Percentiles rank a stretch among this genome's conserved stretches.
These are phyloP conservation scores for Leptoxyphium fumago DNA, from an alignment of 2,329 filamentous ascomycete genomes.

Conservation along the genomic window DNA sequence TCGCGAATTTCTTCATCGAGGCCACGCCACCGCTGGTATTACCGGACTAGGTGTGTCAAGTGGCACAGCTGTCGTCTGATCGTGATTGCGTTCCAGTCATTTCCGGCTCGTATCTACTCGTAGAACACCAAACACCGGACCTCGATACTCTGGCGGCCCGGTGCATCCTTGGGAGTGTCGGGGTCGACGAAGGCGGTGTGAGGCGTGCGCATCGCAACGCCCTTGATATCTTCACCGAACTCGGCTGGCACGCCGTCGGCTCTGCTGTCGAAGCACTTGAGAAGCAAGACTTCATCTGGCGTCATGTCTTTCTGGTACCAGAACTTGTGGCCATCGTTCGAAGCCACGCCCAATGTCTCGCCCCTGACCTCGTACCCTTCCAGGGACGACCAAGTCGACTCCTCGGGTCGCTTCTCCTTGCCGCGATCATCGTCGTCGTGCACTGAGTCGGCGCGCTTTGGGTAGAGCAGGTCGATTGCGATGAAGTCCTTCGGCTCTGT, in stretches of 20 bases:
- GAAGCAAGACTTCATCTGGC: constrained; percentile 37
- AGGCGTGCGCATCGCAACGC: constrained; percentile 35
- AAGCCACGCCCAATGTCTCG: constrained; percentile 46
- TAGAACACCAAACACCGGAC: constrained; percentile 68
- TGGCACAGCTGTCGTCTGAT: no score
- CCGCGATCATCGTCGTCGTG: constrained; percentile 32
- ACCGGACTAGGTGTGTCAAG: no score
- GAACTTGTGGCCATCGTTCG: constrained; percentile 44
- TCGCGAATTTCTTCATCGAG: no score
- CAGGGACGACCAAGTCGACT: constrained; percentile 30
- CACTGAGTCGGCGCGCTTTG: constrained; percentile 26
- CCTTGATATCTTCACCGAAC: constrained; percentile 16
- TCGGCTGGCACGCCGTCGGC: constrained; percentile 25
- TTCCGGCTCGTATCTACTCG: constrained; percentile 3
- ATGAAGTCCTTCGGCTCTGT: constrained; percentile 44
- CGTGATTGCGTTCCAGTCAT: no score
- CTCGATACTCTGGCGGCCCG: constrained; percentile 73
- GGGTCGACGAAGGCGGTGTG: constrained; percentile 73
- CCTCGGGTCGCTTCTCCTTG: constrained; percentile 42
- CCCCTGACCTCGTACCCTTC: constrained; percentile 49
- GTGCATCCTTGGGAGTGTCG: constrained; percentile 52
- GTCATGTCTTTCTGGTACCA: constrained; percentile 57
- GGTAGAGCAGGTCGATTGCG: constrained; percentile 48
- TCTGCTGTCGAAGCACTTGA: constrained; percentile 35
- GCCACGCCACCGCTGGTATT: no score